A percentile compares a stretch with the other conserved stretches of the same genome.
Conservation (phyloP, 768 basidiomycete species). For the Kwoniella dendrophila region DNA sequence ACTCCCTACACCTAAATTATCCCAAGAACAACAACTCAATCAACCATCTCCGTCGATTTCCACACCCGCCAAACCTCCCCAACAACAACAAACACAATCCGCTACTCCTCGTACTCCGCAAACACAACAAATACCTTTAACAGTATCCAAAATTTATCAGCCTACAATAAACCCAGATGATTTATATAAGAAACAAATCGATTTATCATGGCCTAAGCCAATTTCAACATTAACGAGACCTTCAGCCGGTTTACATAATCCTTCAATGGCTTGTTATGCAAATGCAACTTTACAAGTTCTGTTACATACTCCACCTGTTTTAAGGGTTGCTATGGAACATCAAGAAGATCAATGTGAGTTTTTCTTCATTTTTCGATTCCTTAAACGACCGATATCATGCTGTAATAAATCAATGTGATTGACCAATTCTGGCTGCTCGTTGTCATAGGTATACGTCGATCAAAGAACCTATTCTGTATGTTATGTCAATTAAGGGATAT, state of each 20-base stretch:
- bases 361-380: not conserved
- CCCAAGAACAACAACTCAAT: not conserved
- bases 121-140: not conserved
- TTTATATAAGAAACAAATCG: conserved; percentile 4
- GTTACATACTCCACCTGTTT: conserved; percentile 83
- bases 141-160: not conserved
- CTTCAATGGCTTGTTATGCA: conserved; percentile 92
- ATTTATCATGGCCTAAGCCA: conserved; percentile 30
- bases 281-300: conserved; percentile 94
- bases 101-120: not conserved
- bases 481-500: conserved; percentile 65
- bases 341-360: conserved; percentile 65
- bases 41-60: not conserved
- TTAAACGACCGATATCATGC: not conserved
- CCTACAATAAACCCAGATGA: conserved; percentile 8
- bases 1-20: not conserved
- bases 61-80: not conserved
- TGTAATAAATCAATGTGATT: too few relatives aligned
- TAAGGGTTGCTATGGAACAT: conserved; percentile 35
- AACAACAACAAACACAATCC: too few relatives aligned
- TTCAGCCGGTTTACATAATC: conserved; percentile 71
- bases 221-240: conserved; percentile 16
- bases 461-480: conserved; percentile 33
- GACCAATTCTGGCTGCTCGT: too few relatives aligned
- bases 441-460: conserved; percentile 1